These are phyloP conservation scores for Calonectria henricotiae DNA, from an alignment of 2,329 filamentous ascomycete genomes.

Conservation along the genomic window DNA sequence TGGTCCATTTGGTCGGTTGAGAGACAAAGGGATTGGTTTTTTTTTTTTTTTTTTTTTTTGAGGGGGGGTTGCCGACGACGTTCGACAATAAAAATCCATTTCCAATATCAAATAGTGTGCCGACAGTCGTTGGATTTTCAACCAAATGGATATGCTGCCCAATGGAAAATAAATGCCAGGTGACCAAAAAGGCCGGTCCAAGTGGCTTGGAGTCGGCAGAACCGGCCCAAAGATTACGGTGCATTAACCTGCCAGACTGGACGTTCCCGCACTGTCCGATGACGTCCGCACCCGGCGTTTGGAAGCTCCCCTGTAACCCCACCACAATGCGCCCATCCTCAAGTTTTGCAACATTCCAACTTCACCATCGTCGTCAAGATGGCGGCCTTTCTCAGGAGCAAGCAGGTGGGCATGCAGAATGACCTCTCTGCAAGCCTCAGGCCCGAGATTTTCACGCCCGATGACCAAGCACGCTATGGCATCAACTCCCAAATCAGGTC, in stretches of 20 bases:
- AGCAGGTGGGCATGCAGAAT: conserved; percentile 93
- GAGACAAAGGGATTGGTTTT: neutral
- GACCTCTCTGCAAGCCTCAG: conserved; percentile 89
- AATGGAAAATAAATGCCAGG: conserved; percentile 13
- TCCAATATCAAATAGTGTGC: neutral
- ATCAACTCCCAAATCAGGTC: conserved; percentile 84
- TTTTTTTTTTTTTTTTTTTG: neutral
- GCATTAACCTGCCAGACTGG: conserved; percentile 1
- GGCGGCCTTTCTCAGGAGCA: conserved; percentile 90
- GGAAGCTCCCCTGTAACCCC: conserved; percentile 46
- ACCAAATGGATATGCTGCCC: conserved; percentile 15
- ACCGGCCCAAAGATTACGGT: conserved; percentile 18
- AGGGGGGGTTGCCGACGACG: neutral
- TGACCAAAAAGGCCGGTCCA: conserved; percentile 6
- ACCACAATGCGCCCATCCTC: conserved; percentile 45
- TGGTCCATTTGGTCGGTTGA: conserved; percentile 1
- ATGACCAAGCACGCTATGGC: conserved; percentile 88
- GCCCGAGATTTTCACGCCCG: conserved; percentile 84
- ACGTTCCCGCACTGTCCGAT: conserved; percentile 29
- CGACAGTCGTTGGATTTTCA: conserved; percentile 20
- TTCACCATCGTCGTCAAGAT: conserved; percentile 65
- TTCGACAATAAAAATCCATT: neutral
- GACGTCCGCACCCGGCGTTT: conserved; percentile 41
- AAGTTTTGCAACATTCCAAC: conserved; percentile 37
- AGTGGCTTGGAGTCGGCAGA: conserved; percentile 15